Evolutionary conservation across 192 early-diverging fungal species (phyloP).

Genomic region (Phlyctochytrium planicorne): DNA sequence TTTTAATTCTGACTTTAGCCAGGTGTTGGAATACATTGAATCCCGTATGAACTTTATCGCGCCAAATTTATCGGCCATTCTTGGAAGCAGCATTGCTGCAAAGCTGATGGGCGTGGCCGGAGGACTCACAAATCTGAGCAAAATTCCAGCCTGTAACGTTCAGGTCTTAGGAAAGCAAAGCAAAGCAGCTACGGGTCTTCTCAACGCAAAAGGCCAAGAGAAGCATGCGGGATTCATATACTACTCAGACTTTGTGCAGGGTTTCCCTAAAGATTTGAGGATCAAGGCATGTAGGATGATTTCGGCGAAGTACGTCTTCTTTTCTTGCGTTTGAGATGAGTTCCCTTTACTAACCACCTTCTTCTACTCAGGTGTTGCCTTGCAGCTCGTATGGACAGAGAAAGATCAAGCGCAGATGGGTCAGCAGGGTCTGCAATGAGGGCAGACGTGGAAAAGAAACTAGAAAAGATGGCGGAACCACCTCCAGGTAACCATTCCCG

Average conservation of each 20-base stretch:
- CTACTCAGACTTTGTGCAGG: conserved; percentile 68
- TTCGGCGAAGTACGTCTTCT: conserved; percentile 66
- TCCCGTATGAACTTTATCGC: conserved; percentile 90
- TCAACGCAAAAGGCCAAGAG: conserved; percentile 58
- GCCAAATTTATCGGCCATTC: conserved; percentile 85
- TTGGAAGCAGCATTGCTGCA: conserved; percentile 84
- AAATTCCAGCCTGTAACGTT: conserved; percentile 91
- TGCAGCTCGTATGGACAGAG: conserved; percentile 84
- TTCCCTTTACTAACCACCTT: neutral
- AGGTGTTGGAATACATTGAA: conserved; percentile 88
- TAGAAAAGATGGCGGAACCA: conserved; percentile 83
- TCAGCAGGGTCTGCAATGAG: conserved; percentile 66
- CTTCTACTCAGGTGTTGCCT: conserved; percentile 52
- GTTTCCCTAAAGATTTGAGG: conserved; percentile 71
- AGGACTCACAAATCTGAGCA: conserved; percentile 78
- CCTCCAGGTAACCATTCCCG: conserved; percentile 52
- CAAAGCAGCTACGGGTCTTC: conserved; percentile 66
- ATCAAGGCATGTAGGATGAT: conserved; percentile 77
- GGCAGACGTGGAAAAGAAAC: conserved; percentile 81
- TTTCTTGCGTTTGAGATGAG: neutral
- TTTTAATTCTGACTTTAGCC: conserved; percentile 9
- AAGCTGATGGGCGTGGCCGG: conserved; percentile 89
- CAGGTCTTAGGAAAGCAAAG: conserved; percentile 60
- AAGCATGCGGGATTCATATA: conserved; percentile 82
- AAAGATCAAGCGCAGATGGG: conserved; percentile 69